Evolutionary conservation across 2,329 filamentous ascomycete genomes (phyloP), one percentile per base, ranked within the genome.

Genomic region (Diaporthe citriasiana): DNA sequence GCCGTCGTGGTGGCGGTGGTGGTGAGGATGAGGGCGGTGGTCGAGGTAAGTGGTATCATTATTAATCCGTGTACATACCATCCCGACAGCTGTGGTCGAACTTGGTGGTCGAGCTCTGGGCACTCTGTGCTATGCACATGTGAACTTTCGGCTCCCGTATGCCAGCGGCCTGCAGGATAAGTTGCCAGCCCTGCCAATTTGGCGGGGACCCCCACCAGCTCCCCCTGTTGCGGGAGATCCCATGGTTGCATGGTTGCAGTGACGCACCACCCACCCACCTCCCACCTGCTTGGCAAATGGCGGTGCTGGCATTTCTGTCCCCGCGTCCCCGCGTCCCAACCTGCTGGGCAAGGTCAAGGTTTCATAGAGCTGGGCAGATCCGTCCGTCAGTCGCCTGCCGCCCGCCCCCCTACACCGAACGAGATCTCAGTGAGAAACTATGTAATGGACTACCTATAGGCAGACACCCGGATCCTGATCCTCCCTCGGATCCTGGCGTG

Each of bases 301-400:
- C 50, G 42, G 30, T 47, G 68, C 55, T 50, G 42, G 42, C 40
- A 38, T 50, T 70, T 40, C 42, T 22, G 30, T 50, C 27, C 60
- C 45, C 60, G 60, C 60, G 30, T 50, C 27, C 60, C 45, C 60
- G 60, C 60, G 60, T 53, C 30, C 69, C 69, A 47, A 53, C 56
- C 69, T 51, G 45, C 33, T 63, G 69, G 69, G 45, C 63, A 68
- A 51, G 63, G 63, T 66, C 63, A 51, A 66, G 63, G 63, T 66
- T 66, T 51, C 63, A 50, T 51, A 19, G 42, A 66, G 60, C 60
- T 66, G 42, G 60, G 60, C 60, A 50, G 60, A 50, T 65, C 60
- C 15, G 59, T 35, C 42, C 13, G 9, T 35, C 42, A 13, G 9
- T 17, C 59, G 22, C 19, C 13, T 22, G 25, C 17, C 13, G 57